These are phyloP conservation scores for Fraxinus nigra DNA, from an alignment of 305 asterid genomes.

Conservation along the genomic window DNA sequence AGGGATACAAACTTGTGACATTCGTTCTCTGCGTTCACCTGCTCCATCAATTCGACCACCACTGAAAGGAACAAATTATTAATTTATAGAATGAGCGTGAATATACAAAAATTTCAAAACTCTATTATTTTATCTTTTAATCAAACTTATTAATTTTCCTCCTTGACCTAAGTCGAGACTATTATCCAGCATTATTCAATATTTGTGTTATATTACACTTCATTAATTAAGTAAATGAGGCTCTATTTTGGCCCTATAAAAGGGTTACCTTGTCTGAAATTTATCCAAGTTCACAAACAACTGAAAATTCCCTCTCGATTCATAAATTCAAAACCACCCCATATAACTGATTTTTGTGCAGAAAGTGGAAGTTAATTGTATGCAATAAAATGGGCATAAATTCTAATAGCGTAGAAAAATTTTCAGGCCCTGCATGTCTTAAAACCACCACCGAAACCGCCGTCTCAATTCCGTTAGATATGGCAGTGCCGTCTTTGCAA, in stretches of 20 bases:
- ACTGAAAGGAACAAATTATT: too few species aligned
- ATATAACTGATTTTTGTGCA: background rate
- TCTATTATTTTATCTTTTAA: background rate
- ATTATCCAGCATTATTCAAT: background rate
- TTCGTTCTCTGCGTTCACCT: too few species aligned
- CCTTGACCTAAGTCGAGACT: background rate
- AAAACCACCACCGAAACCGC: background rate
- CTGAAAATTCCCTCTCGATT: background rate
- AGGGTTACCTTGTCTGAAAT: constrained; percentile 17
- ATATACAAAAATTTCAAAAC: background rate
- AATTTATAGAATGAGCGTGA: background rate
- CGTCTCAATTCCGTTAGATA: background rate
- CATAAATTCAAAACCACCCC: background rate
- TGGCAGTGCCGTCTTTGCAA: constrained; percentile 28
- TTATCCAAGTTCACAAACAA: background rate
- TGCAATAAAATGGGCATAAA: constrained; percentile 36
- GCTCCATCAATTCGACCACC: too few species aligned
- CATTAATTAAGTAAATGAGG: background rate
- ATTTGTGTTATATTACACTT: too few species aligned
- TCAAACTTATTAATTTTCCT: background rate
- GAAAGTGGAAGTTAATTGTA: background rate
- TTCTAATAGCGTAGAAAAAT: constrained; percentile 43
- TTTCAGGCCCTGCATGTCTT: constrained; percentile 29
- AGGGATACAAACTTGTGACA: too few species aligned
- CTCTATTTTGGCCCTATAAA: constrained; percentile 26